Conservation (phyloP, 2,329 filamentous ascomycete species). For the Aspergillus pseudotamarii region DNA sequence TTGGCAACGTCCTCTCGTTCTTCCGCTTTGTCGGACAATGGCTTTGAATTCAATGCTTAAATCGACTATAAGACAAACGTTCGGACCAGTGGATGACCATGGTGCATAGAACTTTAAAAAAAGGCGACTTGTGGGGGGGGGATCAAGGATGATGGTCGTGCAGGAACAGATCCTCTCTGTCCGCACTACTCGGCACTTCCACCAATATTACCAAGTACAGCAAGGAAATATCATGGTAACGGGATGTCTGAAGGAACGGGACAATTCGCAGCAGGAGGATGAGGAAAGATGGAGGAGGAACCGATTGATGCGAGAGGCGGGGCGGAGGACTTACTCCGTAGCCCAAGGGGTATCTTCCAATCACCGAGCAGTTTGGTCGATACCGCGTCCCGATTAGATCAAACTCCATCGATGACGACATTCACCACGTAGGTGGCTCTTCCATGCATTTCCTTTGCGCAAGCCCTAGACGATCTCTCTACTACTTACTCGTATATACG, state of each 20-base stretch:
- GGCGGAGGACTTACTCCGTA: background rate
- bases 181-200: background rate
- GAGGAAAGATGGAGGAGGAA: background rate
- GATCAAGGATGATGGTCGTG: too few species aligned
- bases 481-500: too few species aligned
- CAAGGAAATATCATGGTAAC: background rate
- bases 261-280: background rate
- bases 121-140: background rate
- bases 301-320: background rate
- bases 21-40: background rate
- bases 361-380: background rate
- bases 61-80: background rate
- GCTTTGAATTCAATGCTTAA: background rate
- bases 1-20: background rate
- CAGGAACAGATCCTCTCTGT: background rate
- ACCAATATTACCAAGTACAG: background rate
- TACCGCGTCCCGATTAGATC: background rate
- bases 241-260: background rate
- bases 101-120: background rate
- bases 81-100: background rate
- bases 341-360: background rate
- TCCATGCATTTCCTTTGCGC: background rate
- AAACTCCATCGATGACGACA: constrained; percentile 3
- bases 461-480: too few species aligned
- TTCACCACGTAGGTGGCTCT: background rate